Evolutionary conservation across 1,284 basidiomycete genomes (phyloP), one percentile per base, ranked within the genome.

Genomic region (Sphaerobolus stellatus): DNA sequence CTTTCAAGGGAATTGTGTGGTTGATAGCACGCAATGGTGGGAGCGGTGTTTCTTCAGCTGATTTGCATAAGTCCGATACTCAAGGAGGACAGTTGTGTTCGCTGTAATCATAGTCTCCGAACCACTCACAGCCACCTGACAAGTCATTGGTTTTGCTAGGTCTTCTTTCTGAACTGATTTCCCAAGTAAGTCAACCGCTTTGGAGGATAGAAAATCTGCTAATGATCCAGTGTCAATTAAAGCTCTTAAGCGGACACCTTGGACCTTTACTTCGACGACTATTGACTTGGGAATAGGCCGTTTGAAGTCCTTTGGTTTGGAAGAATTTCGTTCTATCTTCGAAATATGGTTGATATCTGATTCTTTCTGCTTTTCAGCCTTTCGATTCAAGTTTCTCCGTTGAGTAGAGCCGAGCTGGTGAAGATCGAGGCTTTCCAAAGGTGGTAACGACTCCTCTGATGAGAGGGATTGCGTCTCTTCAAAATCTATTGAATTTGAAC

Each of bases 11-110:
- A 0, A 73, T 72, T 0, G 40, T 27, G 28, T 75, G 72, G 40
- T 75, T 74, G 1, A 75, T 69, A 1, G 52, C 64, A 0, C 62
- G 41, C 0, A 74, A 34, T 0, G 69, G 71, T 0, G 71, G 73
- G 18, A 75, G 48, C 0, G 49, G 56, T 0, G 67, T 71, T 0
- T 68, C 62, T 0, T 44, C 57, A 0, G 62, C 68, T 0, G 61
- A 51, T 0, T 57, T 53, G 25, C 71, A 73, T 0, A 72, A 30
- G 0, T 60, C 61, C 13, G 25, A 38, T 45, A 48, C 33, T 38
- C 30, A 14, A 57, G 7, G 14, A n/a, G 20, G 13, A 40, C 31
- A 9, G n/a, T 8, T 27, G 48, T 41, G 7, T 33, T 38, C 20
- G n/a, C 50, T 22, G 50, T 55, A 24, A 55, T 28, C 25, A 16